These are phyloP conservation scores for Talaromyces funiculosus DNA, from an alignment of 2,329 filamentous ascomycete species.

Conservation along the genomic window DNA sequence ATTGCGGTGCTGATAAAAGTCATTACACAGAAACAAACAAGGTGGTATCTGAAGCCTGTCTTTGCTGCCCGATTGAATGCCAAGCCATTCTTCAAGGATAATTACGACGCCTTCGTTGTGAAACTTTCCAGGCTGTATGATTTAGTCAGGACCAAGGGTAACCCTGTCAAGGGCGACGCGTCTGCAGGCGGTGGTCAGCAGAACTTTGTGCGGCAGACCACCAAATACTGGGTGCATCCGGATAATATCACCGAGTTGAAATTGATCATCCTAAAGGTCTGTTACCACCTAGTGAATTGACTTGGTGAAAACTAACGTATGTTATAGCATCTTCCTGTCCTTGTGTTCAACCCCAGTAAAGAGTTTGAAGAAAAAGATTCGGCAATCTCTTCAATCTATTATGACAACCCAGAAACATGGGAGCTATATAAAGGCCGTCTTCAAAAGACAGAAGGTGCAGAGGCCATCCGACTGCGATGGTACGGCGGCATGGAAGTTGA, in stretches of 20 bases:
- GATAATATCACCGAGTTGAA: constrained; percentile 98
- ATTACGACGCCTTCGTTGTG: constrained; percentile 93
- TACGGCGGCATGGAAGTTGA: constrained; percentile 95
- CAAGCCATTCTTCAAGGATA: constrained; percentile 98
- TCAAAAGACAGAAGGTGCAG: constrained; percentile 96
- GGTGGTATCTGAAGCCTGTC: constrained; percentile 89
- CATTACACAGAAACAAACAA: constrained; percentile 82
- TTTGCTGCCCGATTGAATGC: constrained; percentile 91
- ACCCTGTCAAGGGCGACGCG: constrained; percentile 86
- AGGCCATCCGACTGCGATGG: constrained; percentile 93
- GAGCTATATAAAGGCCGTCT: constrained; percentile 89
- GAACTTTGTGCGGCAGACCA: constrained; percentile 94
- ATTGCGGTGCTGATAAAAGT: constrained; percentile 58
- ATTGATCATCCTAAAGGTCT: constrained; percentile 84
- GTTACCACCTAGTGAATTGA: constrained; percentile 2
- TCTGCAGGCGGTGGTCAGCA: constrained; percentile 86
- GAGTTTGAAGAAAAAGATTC: constrained; percentile 87
- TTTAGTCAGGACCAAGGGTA: constrained; percentile 84
- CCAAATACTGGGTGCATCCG: constrained; percentile 98
- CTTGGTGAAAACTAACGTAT: not conserved
- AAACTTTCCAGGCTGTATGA: constrained; percentile 95
- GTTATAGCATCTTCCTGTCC: constrained; percentile 72
- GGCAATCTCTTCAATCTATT: constrained; percentile 98
- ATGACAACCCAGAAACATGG: constrained; percentile 90
- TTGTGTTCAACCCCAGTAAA: constrained; percentile 96